Percentiles rank a stretch among this genome's conserved stretches.
phyloP scores from a whole-genome alignment of 495 filamentous ascomycete species.

The Letharia lupina region DNA sequence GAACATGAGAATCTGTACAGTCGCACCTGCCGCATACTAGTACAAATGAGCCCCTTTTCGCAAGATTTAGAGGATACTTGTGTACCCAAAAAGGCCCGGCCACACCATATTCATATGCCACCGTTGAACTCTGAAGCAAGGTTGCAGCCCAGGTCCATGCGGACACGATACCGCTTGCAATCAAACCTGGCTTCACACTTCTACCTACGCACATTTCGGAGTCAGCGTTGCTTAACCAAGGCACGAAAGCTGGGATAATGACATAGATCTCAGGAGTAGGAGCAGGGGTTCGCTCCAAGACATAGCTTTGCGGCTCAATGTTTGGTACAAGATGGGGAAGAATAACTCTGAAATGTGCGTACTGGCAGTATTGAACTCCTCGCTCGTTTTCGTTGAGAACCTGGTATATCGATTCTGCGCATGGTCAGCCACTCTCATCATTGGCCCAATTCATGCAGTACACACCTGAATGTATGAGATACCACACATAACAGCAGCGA shows the following conservation, averaged over 20 bases:
- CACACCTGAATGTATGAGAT: slow-evolving; percentile 31
- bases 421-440: not conserved
- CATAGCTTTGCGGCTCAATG: too few relatives aligned
- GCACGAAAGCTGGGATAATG: too few relatives aligned
- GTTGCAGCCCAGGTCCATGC: slow-evolving; percentile 42
- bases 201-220: slow-evolving; percentile 14
- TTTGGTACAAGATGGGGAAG: too few relatives aligned
- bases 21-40: slow-evolving; percentile 34
- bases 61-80: not conserved
- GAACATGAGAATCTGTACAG: slow-evolving; percentile 40
- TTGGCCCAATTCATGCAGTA: not conserved
- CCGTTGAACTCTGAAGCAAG: slow-evolving; percentile 35
- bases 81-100: slow-evolving; percentile 39
- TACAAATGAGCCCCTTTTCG: not conserved
- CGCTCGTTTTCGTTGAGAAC: slow-evolving; percentile 37
- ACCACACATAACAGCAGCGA: slow-evolving; percentile 37
- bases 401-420: slow-evolving; percentile 41
- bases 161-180: slow-evolving; percentile 41
- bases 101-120: slow-evolving; percentile 44
- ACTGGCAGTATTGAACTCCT: slow-evolving; percentile 46
- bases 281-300: too few relatives aligned
- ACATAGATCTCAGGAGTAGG: too few relatives aligned
- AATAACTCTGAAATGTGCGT: too few relatives aligned
- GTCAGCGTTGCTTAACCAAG: too few relatives aligned
- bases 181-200: slow-evolving; percentile 41